Base-by-base conservation (phyloP, 768 basidiomycete species). In the Crucibulum laeve region DNA sequence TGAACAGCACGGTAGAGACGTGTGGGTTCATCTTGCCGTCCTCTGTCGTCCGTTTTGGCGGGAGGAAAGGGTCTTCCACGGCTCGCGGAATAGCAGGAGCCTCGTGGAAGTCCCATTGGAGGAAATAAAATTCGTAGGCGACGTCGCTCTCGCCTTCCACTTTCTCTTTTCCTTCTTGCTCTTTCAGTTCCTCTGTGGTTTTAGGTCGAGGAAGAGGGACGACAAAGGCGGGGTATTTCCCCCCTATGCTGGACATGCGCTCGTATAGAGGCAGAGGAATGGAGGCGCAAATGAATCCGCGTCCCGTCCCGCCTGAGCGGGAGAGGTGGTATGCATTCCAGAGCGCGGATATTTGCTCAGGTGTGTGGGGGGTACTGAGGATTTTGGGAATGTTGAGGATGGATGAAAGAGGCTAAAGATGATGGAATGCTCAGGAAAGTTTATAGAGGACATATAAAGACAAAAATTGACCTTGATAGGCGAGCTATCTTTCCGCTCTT, bases 291-390 rank as follows among this genome's bases (percentile, higher is more conserved):
- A 97, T 74, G 58, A 78, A 92, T 7, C 89, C 90, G 25, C 87
- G 82, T 13, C 88, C 86, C 0, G 90, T 88, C 1, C 90, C 82
- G 7, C 78, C 73, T 1, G 89, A 85, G 23, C 88, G 82, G 3
- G 87, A 80, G 11, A 80, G 75, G 59, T 98, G 94, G 56, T 94
- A 97, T 0, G 87, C 76, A 3, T 80, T 88, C 95, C 95, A 98
- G 0, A 97, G 72, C 0, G 83, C 74, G 3, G 84, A 76, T 53
- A 99, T 76, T 57, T 90, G 87, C 7, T 77, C 76, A 4, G 80
- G 43, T 2, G 86, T 82, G 58, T 91, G 87, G 1, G 86, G 78
- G 7, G 76, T 74, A 19, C 76, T 67, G 44, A 88, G 54, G 18
- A 94, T 63, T 42, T 80, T 78, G 15, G 79, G 67, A 10, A 94